These are phyloP conservation scores for Protomyces arabidopsidicola DNA, from an alignment of 1,139 yeast species.

Conservation along the genomic window DNA sequence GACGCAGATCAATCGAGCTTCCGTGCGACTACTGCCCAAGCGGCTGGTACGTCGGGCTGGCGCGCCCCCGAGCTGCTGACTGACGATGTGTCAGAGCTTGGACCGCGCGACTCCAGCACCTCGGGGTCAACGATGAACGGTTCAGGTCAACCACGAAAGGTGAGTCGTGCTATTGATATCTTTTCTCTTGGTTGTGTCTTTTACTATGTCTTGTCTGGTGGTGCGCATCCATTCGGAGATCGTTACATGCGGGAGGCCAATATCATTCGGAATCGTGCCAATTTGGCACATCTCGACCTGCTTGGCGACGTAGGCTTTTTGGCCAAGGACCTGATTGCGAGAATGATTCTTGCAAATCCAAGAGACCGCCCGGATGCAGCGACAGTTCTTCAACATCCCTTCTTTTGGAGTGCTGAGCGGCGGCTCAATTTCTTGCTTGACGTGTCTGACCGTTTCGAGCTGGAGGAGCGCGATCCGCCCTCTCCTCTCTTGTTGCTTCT, in stretches of 20 bases:
- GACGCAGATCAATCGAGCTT: constrained; percentile 92
- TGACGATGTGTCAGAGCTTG: constrained; percentile 38
- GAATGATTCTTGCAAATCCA: constrained; percentile 71
- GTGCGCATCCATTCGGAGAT: constrained; percentile 94
- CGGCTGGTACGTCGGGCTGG: constrained; percentile 98
- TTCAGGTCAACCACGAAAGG: constrained; percentile 51
- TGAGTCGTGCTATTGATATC: constrained; percentile 88
- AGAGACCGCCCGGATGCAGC: constrained; percentile 66
- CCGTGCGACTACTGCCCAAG: constrained; percentile 84
- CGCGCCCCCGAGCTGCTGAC: constrained; percentile 86
- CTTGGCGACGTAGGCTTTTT: constrained; percentile 50
- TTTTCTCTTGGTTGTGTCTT: constrained; percentile 94
- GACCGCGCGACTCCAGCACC: constrained; percentile 31
- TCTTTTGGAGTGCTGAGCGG: constrained; percentile 74
- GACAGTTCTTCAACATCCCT: constrained; percentile 71
- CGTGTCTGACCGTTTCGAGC: constrained; percentile 86
- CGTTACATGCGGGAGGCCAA: constrained; percentile 81
- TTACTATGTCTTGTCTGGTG: constrained; percentile 75
- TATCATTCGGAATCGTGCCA: constrained; percentile 67
- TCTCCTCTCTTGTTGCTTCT: constrained; percentile 57
- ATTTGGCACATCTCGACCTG: constrained; percentile 48
- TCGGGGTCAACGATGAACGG: constrained; percentile 41
- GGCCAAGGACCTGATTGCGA: constrained; percentile 63
- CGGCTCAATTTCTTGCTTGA: constrained; percentile 76
- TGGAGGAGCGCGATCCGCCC: constrained; percentile 84